Evolutionary conservation across 106 monocot species (phyloP), one percentile per base, ranked within the genome.

Genomic region (Gastrodia elata): DNA sequence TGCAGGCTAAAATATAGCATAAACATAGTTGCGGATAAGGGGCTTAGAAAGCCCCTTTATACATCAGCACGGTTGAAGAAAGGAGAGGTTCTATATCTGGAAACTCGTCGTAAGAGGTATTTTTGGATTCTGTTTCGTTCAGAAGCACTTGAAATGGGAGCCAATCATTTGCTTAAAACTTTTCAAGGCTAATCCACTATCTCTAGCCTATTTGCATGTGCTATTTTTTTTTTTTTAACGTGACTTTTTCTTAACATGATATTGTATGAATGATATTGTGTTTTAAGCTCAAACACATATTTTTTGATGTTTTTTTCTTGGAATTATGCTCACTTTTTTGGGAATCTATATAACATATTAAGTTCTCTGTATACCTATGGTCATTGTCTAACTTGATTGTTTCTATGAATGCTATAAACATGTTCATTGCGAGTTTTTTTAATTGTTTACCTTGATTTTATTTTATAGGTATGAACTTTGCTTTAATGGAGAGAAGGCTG

Each of bases 1-100:
- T 52, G 76, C 83, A 96, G 96, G 96, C 65, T 92, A 64, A 96
- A 92, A 64, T 96, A 96, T 74, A 96, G 87, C 70, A 84, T 92
- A 33, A 96, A 80, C 76, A 79, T 88, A 44, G 88, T 96, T 82
- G 92, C 96, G 68, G 96, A 96, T 64, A 92, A 85, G 73, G 96
- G 96, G 65, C 75, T 92, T 15, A 92, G 92, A 73, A 89, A 85
- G 77, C 84, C 83, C 36, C 81, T 84, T 16, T 90, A 82, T 81
- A 96, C 96, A 58, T 87, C 96, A 65, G 87, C 96, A 68, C 82
- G 96, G 27, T 79, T 96, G 71, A 96, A 88, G 78, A 92, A 90
- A 72, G 96, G 96, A 46, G 96, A 92, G 73, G 89, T 92, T 76
- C 32, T 96, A 33, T 96, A 96, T 77, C 68, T 90, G 52, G 96